Base-by-base conservation (phyloP, 441 rosid genomes). In the Capsella rubella region DNA sequence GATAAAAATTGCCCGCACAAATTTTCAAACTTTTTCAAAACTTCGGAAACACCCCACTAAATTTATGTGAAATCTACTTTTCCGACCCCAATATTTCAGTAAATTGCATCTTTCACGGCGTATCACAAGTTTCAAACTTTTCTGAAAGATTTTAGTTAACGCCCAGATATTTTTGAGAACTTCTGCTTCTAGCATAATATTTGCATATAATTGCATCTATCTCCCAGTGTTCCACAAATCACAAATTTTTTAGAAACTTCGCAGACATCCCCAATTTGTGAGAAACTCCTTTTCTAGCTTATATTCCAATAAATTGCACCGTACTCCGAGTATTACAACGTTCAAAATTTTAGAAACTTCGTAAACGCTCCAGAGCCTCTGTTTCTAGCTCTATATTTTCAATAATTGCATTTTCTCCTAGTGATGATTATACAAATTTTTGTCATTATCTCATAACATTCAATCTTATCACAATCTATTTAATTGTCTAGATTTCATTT, bases 1-100 rank as follows among this genome's bases (percentile, higher is more conserved):
- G 56, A 34, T 43, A n/a, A 43, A 63, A 63, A 64, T 0, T 34
- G 53, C 76, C 76, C 76, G 71, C 71, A 64, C 58, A 64, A 14
- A 64, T 46, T 56, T 64, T 73, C 34, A 55, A 73, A 73, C 71
- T 64, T 64, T 73, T 45, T 2, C 4, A 45, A 45, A 34, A 43
- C 47, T 64, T 72, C 3, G 18, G 3, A 54, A 53, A 43, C 2
- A 3, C 21, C 13, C 12, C 37, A 21, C 16, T 0, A 35, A 5
- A 4, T 12, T 27, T 25, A n/a, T 49, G 2, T 35, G 18, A 27
- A 27, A 25, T 15, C 2, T 28, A 10, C 11, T 0, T 39, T 31
- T 64, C 6, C 1, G 2, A 11, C 4, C 61, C 5, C 9, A n/a
- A 6, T 46, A 11, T 58, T 69, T 15, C 18, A 46, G 14, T 32